Conservation (phyloP, 2,329 filamentous ascomycete species). For the Epichloe sp. region DNA sequence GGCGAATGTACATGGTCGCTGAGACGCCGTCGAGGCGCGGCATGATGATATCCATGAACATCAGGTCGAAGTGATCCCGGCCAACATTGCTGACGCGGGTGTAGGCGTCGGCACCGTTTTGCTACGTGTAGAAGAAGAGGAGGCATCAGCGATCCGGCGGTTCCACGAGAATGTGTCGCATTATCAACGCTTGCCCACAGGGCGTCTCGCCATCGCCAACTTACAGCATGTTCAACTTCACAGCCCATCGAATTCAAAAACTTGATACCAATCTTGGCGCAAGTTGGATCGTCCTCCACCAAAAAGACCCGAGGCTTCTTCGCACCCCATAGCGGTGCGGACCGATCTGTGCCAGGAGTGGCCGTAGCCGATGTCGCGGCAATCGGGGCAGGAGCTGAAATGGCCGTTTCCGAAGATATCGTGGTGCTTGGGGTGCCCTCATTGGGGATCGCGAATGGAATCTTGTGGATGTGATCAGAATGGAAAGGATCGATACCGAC, state of each 20-base stretch:
- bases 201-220: slow-evolving; percentile 11
- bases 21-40: slow-evolving; percentile 90
- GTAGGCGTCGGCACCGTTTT: slow-evolving; percentile 81
- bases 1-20: slow-evolving; percentile 82
- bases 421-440: slow-evolving; percentile 24
- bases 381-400: slow-evolving; percentile 9
- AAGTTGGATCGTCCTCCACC: slow-evolving; percentile 69
- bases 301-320: slow-evolving; percentile 70
- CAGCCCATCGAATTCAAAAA: slow-evolving; percentile 54
- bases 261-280: slow-evolving; percentile 54
- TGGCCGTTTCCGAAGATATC: slow-evolving; percentile 25
- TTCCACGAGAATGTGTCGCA: not conserved
- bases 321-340: slow-evolving; percentile 37
- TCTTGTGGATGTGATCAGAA: slow-evolving; percentile 86
- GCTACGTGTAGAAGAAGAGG: slow-evolving; percentile 9
- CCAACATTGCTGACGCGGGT: slow-evolving; percentile 55
- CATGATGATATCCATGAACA: slow-evolving; percentile 96
- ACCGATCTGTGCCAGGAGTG: slow-evolving; percentile 23
- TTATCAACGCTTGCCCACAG: not conserved
- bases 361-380: slow-evolving; percentile 7
- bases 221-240: slow-evolving; percentile 53
- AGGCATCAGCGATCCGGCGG: slow-evolving; percentile 7
- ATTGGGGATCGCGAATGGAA: slow-evolving; percentile 67
- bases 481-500: slow-evolving; percentile 93
- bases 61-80: slow-evolving; percentile 45